Conservation (phyloP, 208 protist species). For the Leishmania gerbilli region DNA sequence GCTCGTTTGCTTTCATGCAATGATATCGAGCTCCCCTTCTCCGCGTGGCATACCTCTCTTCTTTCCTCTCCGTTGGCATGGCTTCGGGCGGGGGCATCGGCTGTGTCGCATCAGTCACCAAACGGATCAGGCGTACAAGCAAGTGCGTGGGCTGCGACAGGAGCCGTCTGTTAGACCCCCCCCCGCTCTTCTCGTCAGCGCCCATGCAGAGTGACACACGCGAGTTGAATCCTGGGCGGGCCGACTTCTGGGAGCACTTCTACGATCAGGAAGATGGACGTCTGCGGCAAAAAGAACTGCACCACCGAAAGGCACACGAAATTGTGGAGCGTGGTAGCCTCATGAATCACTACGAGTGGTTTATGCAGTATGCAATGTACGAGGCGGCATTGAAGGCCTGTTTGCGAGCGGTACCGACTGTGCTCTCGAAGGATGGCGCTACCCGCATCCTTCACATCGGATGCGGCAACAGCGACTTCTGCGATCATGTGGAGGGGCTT, state of each 20-base stretch:
- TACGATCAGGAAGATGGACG: constrained; percentile 48
- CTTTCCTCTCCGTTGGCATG: constrained; percentile 4
- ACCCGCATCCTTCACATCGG: constrained; percentile 52
- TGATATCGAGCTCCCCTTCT: not conserved
- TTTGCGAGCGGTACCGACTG: not conserved
- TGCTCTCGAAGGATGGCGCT: not conserved
- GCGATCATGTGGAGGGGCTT: constrained; percentile 33
- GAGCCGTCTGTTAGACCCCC: too few species aligned
- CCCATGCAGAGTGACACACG: constrained; percentile 34
- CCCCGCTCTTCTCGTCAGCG: not conserved
- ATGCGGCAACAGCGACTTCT: constrained; percentile 71
- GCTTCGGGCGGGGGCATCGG: not conserved
- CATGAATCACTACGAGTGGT: constrained; percentile 76
- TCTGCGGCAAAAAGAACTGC: constrained; percentile 37
- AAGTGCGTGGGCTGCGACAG: not conserved
- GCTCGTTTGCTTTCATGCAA: not conserved
- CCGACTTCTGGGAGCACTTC: constrained; percentile 62
- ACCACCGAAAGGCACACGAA: constrained; percentile 30
- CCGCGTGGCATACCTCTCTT: not conserved
- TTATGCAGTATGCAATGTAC: constrained; percentile 54
- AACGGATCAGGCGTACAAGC: not conserved
- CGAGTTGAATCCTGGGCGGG: constrained; percentile 44
- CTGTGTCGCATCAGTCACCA: not conserved
- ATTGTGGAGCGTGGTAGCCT: constrained; percentile 35
- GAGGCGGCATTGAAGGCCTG: constrained; percentile 24